Percentiles rank a stretch among this genome's conserved stretches.
Conservation (phyloP, 768 basidiomycete species). For the Cystofilobasidium capitatum region DNA sequence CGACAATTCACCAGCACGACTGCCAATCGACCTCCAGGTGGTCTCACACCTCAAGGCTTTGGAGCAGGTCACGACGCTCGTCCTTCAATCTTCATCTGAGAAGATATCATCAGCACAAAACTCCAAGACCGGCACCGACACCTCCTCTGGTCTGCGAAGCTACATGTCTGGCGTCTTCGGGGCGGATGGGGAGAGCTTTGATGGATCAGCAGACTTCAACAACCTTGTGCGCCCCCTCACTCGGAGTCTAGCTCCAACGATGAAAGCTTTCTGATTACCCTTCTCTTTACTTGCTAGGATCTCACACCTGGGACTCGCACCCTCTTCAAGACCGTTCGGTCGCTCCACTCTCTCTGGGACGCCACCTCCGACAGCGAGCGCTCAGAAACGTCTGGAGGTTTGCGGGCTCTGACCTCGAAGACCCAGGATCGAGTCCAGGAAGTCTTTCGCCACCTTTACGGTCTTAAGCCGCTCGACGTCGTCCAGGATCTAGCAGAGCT, state of each 20-base stretch:
- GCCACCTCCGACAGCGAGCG: background rate
- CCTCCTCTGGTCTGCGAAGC: conserved; percentile 53
- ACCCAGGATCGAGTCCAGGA: conserved; percentile 61
- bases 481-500: conserved; percentile 73
- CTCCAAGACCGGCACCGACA: background rate
- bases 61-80: conserved; percentile 69
- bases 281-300: conserved; percentile 42
- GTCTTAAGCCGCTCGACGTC: conserved; percentile 66
- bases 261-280: background rate
- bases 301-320: conserved; percentile 66
- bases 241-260: background rate
- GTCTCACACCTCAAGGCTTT: conserved; percentile 73
- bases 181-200: conserved; percentile 47
- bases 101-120: background rate
- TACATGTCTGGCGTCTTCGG: conserved; percentile 88
- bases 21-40: conserved; percentile 41
- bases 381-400: conserved; percentile 51
- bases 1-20: background rate
- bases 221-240: too few species aligned
- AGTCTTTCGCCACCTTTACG: conserved; percentile 77
- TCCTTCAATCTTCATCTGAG: conserved; percentile 43
- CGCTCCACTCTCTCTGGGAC: conserved; percentile 67
- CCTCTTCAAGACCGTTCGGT: conserved; percentile 69
- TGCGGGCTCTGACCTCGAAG: conserved; percentile 56
- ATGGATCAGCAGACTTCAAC: conserved; percentile 13